Percentiles rank a stretch among this genome's conserved stretches.
Conservation (phyloP, 805 yeast genomes). For the Wickerhamiella vanderwaltii region DNA sequence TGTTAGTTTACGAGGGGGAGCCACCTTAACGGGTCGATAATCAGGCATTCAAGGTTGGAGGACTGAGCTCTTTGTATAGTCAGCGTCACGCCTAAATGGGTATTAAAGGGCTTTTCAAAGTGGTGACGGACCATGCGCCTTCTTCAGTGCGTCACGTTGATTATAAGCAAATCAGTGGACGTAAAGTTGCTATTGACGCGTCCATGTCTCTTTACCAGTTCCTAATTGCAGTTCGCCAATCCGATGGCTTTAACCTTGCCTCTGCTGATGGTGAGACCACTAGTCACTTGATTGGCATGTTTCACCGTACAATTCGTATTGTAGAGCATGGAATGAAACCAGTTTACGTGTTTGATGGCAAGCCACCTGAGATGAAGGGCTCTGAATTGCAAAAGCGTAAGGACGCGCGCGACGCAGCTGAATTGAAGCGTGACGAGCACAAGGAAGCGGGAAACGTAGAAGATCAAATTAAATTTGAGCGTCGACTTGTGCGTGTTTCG, state of each 20-base stretch:
- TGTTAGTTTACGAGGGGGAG: conserved; percentile 2
- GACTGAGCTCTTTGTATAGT: too few species aligned
- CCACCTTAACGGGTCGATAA: too few species aligned
- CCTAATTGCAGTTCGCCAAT: conserved; percentile 89
- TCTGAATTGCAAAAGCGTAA: conserved; percentile 85
- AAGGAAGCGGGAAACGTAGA: conserved; percentile 72
- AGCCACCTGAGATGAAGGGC: conserved; percentile 88
- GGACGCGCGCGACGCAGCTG: conserved; percentile 47
- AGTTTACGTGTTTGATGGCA: conserved; percentile 93
- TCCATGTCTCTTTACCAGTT: conserved; percentile 96
- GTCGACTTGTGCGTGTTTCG: conserved; percentile 81
- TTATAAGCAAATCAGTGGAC: conserved; percentile 75
- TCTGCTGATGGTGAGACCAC: conserved; percentile 84
- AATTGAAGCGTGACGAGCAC: conserved; percentile 36
- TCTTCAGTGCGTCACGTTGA: conserved; percentile 63
- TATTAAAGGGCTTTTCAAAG: conserved; percentile 53
- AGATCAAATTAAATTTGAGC: conserved; percentile 62
- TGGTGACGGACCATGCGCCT: conserved; percentile 85
- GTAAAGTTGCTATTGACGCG: conserved; percentile 84
- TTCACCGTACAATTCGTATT: conserved; percentile 81
- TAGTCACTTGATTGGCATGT: conserved; percentile 89
- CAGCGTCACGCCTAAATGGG: too few species aligned
- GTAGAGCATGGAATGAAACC: conserved; percentile 93
- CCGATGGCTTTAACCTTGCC: conserved; percentile 88
- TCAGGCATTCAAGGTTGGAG: too few species aligned